Conservation (phyloP, 2,329 filamentous ascomycete genomes). For the Hypoxylon sp. region DNA sequence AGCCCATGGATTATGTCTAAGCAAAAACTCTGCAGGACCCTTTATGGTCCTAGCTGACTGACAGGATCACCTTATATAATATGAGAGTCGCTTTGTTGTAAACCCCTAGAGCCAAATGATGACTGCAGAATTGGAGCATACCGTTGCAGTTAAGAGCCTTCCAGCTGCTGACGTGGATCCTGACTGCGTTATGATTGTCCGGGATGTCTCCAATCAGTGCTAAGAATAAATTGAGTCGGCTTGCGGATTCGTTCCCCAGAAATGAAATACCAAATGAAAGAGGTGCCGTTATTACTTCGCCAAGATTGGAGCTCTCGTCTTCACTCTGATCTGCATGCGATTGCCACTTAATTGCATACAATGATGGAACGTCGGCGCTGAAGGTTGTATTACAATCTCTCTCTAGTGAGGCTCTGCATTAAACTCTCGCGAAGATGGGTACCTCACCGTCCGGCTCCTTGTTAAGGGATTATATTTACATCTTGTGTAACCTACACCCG, state of each 20-base stretch:
- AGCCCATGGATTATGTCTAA: not conserved
- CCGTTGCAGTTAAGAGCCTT: not conserved
- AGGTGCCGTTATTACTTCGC: not conserved
- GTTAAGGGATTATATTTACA: not conserved
- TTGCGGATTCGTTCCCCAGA: not conserved
- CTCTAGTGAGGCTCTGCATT: slow-evolving; percentile 1
- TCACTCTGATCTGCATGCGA: not conserved
- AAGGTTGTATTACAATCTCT: not conserved
- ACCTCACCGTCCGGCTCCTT: not conserved
- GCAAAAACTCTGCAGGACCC: not conserved
- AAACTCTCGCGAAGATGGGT: not conserved
- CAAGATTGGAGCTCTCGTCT: not conserved
- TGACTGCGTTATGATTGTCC: not conserved
- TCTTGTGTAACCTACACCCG: not conserved
- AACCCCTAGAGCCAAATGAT: not conserved
- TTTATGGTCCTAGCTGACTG: not conserved
- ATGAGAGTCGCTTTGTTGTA: not conserved
- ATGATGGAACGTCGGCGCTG: slow-evolving; percentile 1
- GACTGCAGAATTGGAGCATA: slow-evolving; percentile 1
- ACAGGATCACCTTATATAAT: not conserved
- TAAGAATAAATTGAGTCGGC: not conserved
- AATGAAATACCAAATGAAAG: not conserved
- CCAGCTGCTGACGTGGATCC: slow-evolving; percentile 4
- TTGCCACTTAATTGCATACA: not conserved
- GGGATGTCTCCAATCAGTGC: not conserved